These are phyloP conservation scores for Actinomortierella ambigua DNA, from an alignment of 371 early-diverging fungal genomes.

Conservation along the genomic window DNA sequence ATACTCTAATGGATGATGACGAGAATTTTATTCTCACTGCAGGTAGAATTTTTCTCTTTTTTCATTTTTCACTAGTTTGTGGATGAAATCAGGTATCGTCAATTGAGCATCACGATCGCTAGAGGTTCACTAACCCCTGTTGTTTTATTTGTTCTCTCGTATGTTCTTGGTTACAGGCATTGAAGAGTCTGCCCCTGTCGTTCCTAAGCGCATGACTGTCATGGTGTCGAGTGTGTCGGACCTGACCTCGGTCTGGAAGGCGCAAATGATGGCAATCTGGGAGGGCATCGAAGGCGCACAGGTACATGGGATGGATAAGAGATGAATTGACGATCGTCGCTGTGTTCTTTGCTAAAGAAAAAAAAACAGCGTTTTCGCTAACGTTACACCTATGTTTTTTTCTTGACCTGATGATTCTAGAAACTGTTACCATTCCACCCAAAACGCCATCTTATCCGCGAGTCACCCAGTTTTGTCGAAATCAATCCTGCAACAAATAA, in stretches of 20 bases:
- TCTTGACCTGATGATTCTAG: conserved; percentile 49
- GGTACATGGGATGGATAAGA: conserved; percentile 38
- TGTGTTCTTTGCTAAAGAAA: conserved; percentile 10
- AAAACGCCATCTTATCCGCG: conserved; percentile 79
- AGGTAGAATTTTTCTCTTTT: conserved; percentile 10
- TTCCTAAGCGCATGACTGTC: conserved; percentile 47
- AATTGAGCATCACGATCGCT: too few species aligned
- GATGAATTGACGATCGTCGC: background rate
- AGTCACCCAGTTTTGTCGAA: conserved; percentile 77
- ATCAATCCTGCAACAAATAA: conserved; percentile 78
- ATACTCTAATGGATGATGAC: conserved; percentile 57
- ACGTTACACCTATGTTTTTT: background rate
- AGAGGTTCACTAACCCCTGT: too few species aligned
- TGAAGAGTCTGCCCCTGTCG: conserved; percentile 49
- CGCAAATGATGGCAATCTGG: conserved; percentile 73
- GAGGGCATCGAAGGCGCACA: conserved; percentile 81
- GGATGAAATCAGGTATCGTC: too few species aligned
- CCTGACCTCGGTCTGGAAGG: conserved; percentile 61
- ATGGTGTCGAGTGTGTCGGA: conserved; percentile 54
- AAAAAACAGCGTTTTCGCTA: too few species aligned
- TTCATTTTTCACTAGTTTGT: too few species aligned
- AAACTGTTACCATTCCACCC: conserved; percentile 78
- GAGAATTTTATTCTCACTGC: conserved; percentile 46
- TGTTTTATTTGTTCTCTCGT: too few species aligned
- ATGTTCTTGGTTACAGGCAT: conserved; percentile 39